Conservation (phyloP, 495 filamentous ascomycete genomes). For the Lasiosphaeria ovina region DNA sequence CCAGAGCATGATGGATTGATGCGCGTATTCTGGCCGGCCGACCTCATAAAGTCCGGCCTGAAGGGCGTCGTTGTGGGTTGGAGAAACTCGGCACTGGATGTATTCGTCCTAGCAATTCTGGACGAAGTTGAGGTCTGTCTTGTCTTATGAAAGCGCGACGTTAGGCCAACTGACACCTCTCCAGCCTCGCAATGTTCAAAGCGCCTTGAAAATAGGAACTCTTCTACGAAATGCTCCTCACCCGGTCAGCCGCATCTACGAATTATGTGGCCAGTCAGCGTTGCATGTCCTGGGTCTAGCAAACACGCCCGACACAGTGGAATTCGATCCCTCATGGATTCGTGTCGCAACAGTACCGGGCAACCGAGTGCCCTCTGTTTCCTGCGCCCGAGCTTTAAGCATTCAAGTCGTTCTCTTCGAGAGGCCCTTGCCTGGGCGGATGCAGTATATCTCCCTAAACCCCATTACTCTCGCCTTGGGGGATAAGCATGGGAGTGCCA, state of each 20-base stretch:
- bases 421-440: conserved; percentile 76
- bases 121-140: conserved; percentile 81
- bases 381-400: conserved; percentile 63
- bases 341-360: conserved; percentile 59
- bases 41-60: conserved; percentile 67
- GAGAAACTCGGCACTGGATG: conserved; percentile 86
- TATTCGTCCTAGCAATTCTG: conserved; percentile 85
- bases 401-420: conserved; percentile 90
- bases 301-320: conserved; percentile 54
- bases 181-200: conserved; percentile 71
- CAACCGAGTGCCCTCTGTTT: conserved; percentile 64
- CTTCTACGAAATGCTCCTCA: conserved; percentile 82
- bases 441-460: conserved; percentile 94
- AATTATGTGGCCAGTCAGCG: conserved; percentile 74
- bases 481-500: conserved; percentile 59
- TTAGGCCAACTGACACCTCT: conserved; percentile 17
- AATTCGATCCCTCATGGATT: conserved; percentile 69
- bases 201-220: conserved; percentile 78
- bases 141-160: background rate
- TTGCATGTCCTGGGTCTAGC: conserved; percentile 84
- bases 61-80: conserved; percentile 91
- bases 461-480: conserved; percentile 86
- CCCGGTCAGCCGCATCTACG: conserved; percentile 75
- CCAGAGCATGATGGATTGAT: conserved; percentile 94
- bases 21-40: conserved; percentile 96